Percentiles rank a stretch among this genome's conserved stretches.
These are phyloP conservation scores for Trametes coccinea DNA, from an alignment of 768 basidiomycete genomes.

Conservation along the genomic window DNA sequence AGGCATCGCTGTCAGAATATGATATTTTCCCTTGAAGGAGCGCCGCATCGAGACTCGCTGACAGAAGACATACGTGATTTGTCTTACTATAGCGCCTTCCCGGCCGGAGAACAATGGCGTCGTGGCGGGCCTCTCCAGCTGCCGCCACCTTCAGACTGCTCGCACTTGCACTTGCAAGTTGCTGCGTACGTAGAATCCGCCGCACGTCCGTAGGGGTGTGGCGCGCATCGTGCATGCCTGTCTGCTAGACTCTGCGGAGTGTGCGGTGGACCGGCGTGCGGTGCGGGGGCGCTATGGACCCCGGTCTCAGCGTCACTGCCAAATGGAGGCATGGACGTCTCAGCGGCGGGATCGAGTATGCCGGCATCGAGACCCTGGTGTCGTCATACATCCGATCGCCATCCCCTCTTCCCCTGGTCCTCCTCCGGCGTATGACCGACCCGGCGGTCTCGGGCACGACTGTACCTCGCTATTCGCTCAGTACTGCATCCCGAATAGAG, in stretches of 20 bases:
- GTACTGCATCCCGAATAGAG: too few relatives aligned
- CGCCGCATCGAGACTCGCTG: constrained; percentile 5
- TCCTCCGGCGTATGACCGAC: background rate
- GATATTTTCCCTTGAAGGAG: background rate
- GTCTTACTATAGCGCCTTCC: background rate
- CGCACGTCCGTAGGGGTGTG: background rate
- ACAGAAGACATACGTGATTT: constrained; percentile 7
- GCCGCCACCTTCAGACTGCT: too few relatives aligned
- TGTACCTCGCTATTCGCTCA: too few relatives aligned
- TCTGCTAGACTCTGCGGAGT: too few relatives aligned
- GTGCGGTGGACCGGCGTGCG: too few relatives aligned
- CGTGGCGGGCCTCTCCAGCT: background rate
- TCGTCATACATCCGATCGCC: constrained; percentile 10
- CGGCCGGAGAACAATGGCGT: constrained; percentile 4
- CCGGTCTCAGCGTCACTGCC: constrained; percentile 8
- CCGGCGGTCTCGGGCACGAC: background rate
- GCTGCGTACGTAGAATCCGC: too few relatives aligned
- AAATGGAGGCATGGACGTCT: background rate
- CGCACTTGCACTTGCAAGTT: too few relatives aligned
- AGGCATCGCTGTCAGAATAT: background rate
- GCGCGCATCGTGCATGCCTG: too few relatives aligned
- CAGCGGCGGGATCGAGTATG: constrained; percentile 6
- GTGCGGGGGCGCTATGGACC: background rate
- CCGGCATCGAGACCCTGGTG: constrained; percentile 4
- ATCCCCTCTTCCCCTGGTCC: background rate